Conservation (phyloP, 2,329 filamentous ascomycete species). For the Colletotrichum cordylinicola region DNA sequence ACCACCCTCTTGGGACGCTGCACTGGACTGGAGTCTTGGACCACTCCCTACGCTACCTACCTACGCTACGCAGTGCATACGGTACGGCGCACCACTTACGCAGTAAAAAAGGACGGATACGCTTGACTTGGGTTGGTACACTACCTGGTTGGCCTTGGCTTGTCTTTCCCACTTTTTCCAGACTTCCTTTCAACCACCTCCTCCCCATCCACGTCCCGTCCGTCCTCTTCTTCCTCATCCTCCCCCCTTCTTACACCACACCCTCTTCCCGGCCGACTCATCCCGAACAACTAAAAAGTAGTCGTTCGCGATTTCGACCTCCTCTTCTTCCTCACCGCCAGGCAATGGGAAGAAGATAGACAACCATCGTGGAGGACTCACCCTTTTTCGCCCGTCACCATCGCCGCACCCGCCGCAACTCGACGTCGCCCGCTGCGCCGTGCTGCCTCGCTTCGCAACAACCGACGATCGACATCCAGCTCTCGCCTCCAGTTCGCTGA, state of each 20-base stretch:
- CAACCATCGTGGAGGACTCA: not conserved
- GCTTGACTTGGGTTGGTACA: not conserved
- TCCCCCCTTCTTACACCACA: slow-evolving; percentile 18
- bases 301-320: not conserved
- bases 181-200: slow-evolving; percentile 18
- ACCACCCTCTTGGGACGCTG: not conserved
- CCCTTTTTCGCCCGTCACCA: not conserved
- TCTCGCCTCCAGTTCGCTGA: not conserved
- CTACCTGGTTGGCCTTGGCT: not conserved
- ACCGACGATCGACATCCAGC: slow-evolving; percentile 9
- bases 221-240: slow-evolving; percentile 16
- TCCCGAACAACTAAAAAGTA: not conserved
- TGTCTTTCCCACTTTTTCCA: slow-evolving; percentile 15
- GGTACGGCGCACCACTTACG: not conserved
- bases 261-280: slow-evolving; percentile 10
- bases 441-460: not conserved
- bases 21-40: not conserved
- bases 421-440: not conserved
- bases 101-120: not conserved
- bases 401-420: not conserved
- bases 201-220: not conserved
- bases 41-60: not conserved
- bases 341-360: not conserved
- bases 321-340: not conserved
- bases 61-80: not conserved